Percentiles rank a stretch among this genome's conserved stretches.
These are phyloP conservation scores for Graphilbum fragrans DNA, from an alignment of 2,329 filamentous ascomycete species.

Conservation along the genomic window DNA sequence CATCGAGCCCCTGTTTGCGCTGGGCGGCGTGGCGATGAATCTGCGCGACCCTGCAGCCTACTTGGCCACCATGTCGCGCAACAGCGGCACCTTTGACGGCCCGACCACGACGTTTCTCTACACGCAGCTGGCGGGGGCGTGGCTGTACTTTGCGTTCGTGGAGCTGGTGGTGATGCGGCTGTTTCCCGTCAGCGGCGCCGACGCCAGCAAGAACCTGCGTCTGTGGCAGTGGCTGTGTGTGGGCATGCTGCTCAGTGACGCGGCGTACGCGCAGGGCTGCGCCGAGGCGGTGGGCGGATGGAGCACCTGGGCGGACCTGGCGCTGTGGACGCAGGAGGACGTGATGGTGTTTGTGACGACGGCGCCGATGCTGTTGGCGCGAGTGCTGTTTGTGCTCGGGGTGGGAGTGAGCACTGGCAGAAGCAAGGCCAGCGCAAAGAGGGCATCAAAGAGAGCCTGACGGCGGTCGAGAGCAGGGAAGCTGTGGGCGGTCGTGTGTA, in stretches of 20 bases:
- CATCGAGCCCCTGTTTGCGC: slow-evolving; percentile 22
- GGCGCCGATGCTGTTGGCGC: slow-evolving; percentile 15
- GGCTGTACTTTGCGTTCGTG: slow-evolving; percentile 24
- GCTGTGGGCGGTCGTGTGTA: too few species aligned
- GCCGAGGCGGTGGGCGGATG: slow-evolving; percentile 23
- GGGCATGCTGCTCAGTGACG: slow-evolving; percentile 24
- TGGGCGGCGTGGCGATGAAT: slow-evolving; percentile 18
- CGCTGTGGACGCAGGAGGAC: slow-evolving; percentile 18
- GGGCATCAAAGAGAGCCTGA: too few species aligned
- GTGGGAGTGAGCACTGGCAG: slow-evolving; percentile 9
- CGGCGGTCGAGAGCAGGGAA: too few species aligned
- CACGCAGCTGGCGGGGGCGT: slow-evolving; percentile 18
- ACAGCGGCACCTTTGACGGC: slow-evolving; percentile 6
- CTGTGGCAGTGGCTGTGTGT: slow-evolving; percentile 22
- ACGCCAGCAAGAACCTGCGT: slow-evolving; percentile 13
- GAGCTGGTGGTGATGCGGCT: slow-evolving; percentile 21
- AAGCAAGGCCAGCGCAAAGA: too few species aligned
- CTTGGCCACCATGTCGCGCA: slow-evolving; percentile 17
- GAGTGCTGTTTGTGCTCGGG: slow-evolving; percentile 18
- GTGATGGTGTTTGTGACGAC: slow-evolving; percentile 15
- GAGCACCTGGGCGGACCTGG: slow-evolving; percentile 12
- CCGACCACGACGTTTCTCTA: slow-evolving; percentile 16
- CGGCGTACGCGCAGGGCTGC: slow-evolving; percentile 15
- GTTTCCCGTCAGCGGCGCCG: slow-evolving; percentile 6
- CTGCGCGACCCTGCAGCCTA: slow-evolving; percentile 17